Percentiles rank a stretch among this genome's conserved stretches.
Evolutionary conservation across 805 yeast species (phyloP).

Genomic region (Yarrowia sp.): DNA sequence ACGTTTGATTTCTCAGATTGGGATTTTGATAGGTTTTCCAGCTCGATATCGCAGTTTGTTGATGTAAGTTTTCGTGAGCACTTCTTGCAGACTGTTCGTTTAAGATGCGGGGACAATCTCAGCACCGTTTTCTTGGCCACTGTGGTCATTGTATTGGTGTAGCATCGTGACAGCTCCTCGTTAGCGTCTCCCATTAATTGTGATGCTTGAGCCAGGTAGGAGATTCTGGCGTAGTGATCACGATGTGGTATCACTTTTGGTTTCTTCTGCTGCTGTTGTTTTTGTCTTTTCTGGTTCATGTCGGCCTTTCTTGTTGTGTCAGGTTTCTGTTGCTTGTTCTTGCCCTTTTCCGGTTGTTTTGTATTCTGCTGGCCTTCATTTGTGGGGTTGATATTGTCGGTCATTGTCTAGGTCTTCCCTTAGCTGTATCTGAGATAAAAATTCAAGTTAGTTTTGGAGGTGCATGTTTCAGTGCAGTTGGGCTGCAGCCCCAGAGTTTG

Average conservation of each 20-base stretch:
- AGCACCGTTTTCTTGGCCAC: constrained; percentile 68
- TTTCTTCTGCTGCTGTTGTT: constrained; percentile 2
- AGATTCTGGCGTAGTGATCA: constrained; percentile 33
- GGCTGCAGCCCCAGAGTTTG: neutral
- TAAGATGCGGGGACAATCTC: constrained; percentile 51
- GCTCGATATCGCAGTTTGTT: constrained; percentile 43
- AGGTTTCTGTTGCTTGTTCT: neutral
- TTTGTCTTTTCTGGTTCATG: neutral
- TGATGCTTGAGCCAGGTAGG: constrained; percentile 39
- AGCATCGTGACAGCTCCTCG: constrained; percentile 51
- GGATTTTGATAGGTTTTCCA: constrained; percentile 45
- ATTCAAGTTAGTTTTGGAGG: neutral
- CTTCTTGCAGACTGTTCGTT: constrained; percentile 64
- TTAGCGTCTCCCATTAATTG: constrained; percentile 31
- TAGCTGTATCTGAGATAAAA: neutral
- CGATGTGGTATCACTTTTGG: constrained; percentile 43
- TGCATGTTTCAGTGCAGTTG: neutral
- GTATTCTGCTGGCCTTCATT: neutral
- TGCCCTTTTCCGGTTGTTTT: neutral
- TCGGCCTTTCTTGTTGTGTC: constrained; percentile 3
- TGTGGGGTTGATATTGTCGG: neutral
- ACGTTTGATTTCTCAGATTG: constrained; percentile 44
- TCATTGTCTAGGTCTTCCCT: neutral
- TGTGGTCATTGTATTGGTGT: constrained; percentile 52
- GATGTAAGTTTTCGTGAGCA: constrained; percentile 55